A percentile compares a stretch with the other conserved stretches of the same genome.
Evolutionary conservation across 1,284 basidiomycete genomes (phyloP).

Genomic region (Cystobasidium pallidum): DNA sequence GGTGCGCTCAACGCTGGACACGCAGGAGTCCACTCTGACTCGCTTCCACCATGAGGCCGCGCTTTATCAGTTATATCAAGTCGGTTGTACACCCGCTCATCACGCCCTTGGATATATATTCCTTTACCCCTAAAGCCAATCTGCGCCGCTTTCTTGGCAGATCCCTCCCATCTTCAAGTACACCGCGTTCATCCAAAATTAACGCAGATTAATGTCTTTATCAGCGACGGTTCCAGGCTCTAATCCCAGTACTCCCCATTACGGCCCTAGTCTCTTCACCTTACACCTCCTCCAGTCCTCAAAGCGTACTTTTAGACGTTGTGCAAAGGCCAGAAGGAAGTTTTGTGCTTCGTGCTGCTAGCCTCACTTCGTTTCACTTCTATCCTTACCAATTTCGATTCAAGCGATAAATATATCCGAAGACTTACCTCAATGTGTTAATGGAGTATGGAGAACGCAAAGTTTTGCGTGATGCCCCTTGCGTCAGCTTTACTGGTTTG

Average conservation of each 20-base stretch:
- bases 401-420: not conserved
- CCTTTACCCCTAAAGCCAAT: not conserved
- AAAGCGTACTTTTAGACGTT: too few species aligned
- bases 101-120: too few species aligned
- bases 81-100: too few species aligned
- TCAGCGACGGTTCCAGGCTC: slow-evolving; percentile 27
- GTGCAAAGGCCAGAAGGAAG: too few species aligned
- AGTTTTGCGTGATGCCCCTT: too few species aligned
- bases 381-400: too few species aligned
- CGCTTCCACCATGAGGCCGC: too few species aligned
- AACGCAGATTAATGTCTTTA: slow-evolving; percentile 15
- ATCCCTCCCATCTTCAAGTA: not conserved
- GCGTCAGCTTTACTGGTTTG: too few species aligned
- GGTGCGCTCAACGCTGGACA: too few species aligned
- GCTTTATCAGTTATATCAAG: too few species aligned
- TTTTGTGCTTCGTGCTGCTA: not conserved
- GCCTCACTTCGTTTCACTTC: not conserved
- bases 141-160: not conserved
- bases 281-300: too few species aligned
- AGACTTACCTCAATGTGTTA: not conserved
- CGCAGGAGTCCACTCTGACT: too few species aligned
- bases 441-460: not conserved
- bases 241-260: not conserved
- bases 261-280: not conserved
- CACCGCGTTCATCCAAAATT: not conserved